Evolutionary conservation across 2,329 filamentous ascomycete genomes (phyloP).

Genomic region (Ophiostoma montium): DNA sequence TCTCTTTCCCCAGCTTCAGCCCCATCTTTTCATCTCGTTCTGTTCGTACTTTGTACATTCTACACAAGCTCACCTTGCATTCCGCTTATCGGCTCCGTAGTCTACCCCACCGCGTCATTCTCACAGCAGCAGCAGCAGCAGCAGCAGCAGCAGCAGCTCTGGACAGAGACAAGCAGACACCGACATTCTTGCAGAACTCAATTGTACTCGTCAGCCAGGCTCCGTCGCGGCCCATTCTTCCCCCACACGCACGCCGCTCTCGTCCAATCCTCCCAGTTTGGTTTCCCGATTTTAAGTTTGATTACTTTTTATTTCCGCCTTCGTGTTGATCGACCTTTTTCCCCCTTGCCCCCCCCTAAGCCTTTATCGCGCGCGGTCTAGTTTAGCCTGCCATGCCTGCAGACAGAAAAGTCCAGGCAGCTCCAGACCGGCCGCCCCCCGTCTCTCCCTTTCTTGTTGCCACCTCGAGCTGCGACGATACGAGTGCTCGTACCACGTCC

Average conservation of each 20-base stretch:
- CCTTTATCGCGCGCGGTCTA: conserved; percentile 1
- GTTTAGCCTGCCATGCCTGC: conserved; percentile 2
- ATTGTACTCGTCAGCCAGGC: too few relatives aligned
- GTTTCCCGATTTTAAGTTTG: background rate
- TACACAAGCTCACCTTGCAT: background rate
- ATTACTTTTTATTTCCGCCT: background rate
- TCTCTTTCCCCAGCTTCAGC: background rate
- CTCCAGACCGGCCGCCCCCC: conserved; percentile 1
- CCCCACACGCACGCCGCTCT: background rate
- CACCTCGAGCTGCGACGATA: background rate
- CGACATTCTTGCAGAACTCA: too few relatives aligned
- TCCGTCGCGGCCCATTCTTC: background rate
- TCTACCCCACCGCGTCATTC: background rate
- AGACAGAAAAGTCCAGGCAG: conserved; percentile 3
- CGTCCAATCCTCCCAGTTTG: background rate
- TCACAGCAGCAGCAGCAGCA: too few relatives aligned
- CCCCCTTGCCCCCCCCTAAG: background rate
- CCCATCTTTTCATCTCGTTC: background rate
- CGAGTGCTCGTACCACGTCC: background rate
- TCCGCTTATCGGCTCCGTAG: background rate
- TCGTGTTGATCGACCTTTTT: background rate
- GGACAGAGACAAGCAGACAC: too few relatives aligned
- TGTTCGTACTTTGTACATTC: background rate
- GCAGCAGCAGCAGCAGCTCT: too few relatives aligned
- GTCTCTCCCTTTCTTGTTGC: background rate